Base-by-base conservation (phyloP, 179 eudicot species). In the Silene noctiflora region DNA sequence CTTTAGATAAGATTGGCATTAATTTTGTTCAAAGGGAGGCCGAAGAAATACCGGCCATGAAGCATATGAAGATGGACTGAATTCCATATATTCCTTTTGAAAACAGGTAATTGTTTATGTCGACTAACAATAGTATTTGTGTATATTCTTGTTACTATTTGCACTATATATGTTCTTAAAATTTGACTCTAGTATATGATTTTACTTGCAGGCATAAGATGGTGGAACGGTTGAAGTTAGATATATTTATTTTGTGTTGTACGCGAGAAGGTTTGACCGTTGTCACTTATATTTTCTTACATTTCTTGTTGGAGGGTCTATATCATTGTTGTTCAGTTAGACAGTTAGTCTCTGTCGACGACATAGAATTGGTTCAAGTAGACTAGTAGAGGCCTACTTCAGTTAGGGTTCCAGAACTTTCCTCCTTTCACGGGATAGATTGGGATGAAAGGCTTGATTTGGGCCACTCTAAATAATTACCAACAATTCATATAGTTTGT, bases 51-150 rank as follows among this genome's bases (percentile, higher is more conserved):
- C 70, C 92, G 65, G 92, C 96, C 48, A 95, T 95, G 99, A 95
- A 92, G 85, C 85, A 81, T 58, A 95, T 95, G 99, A 95, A 95
- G 84, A 92, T 95, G 97, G 99, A 90, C 39, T 95, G 99, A 97
- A 83, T 95, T 61, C 99, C 99, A 8, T 95, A 95, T 81, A 88
- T 95, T 67, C 96, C 99, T 4, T 81, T 91, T 74, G 92, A 87
- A 71, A 84, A 88, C 29, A 85, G 99, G 99, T 95, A 69, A 25
- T 33, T 74, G 29, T 73, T 71, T 58, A 44, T 66, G 39, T 60
- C 6, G 31, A 46, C 6, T 22, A 60, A 27, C 22, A 35, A 14
- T 8, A 33, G 59, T 24, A 24, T 5, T 35, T 78, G 75, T 44
- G 29, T 35, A 48, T 4, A 2, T 56, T 73, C 16, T 61, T 75